Evolutionary conservation across 2,329 filamentous ascomycete genomes (phyloP).

Genomic region (Cladophialophora exuberans): DNA sequence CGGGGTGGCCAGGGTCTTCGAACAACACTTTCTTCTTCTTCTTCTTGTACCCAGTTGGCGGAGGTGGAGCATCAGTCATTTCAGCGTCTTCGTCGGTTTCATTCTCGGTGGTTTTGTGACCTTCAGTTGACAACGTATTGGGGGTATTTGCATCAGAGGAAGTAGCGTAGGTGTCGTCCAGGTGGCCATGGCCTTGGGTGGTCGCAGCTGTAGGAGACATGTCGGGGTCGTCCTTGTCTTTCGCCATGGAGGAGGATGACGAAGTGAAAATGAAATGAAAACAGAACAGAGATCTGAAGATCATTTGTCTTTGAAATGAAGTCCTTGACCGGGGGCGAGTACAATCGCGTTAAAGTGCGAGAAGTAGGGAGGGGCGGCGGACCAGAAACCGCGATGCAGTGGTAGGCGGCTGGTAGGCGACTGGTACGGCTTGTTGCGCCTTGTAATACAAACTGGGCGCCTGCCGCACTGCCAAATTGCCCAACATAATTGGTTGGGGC

Average conservation of each 20-base stretch:
- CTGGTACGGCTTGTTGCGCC: no score
- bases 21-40: not conserved
- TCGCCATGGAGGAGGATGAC: slow-evolving; percentile 2
- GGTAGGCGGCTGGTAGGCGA: no score
- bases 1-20: slow-evolving; percentile 13
- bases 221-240: slow-evolving; percentile 4
- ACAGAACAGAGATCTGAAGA: not conserved
- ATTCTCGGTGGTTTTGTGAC: not conserved
- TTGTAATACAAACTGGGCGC: slow-evolving; percentile 9
- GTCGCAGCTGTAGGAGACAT: not conserved
- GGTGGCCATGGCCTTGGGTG: not conserved
- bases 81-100: not conserved
- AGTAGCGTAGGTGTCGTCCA: not conserved
- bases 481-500: slow-evolving; percentile 1
- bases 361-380: not conserved
- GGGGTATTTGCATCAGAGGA: not conserved
- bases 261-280: not conserved
- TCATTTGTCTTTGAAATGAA: not conserved
- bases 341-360: slow-evolving; percentile 1
- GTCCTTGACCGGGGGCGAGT: not conserved
- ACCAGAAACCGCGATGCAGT: slow-evolving; percentile 1
- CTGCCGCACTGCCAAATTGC: not conserved
- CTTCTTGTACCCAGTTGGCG: not conserved
- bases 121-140: slow-evolving; percentile 2
- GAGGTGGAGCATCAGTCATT: not conserved